phyloP scores from a whole-genome alignment of 495 filamentous ascomycete species.

The Podospora didyma region DNA sequence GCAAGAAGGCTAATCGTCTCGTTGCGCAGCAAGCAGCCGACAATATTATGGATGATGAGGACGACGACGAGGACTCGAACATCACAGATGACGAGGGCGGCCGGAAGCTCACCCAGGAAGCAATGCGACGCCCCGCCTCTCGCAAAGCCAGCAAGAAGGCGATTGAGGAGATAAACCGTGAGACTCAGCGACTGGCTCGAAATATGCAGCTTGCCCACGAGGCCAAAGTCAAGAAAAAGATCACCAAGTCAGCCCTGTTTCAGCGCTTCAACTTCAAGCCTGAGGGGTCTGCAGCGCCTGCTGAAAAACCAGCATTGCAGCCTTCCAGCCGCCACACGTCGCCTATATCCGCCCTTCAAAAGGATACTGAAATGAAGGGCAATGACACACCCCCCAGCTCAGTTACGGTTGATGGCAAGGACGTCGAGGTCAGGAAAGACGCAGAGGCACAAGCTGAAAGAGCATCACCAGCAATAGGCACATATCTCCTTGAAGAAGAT shows the following conservation, averaged over 20 bases:
- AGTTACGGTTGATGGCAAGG: conserved; percentile 31
- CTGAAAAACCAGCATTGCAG: conserved; percentile 12
- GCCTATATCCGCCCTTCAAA: conserved; percentile 16
- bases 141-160: conserved; percentile 95
- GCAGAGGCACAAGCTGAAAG: conserved; percentile 3
- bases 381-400: conserved; percentile 53
- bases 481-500: conserved; percentile 12
- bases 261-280: conserved; percentile 71
- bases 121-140: conserved; percentile 49
- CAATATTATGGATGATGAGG: conserved; percentile 22
- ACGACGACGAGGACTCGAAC: conserved; percentile 48
- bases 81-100: conserved; percentile 55
- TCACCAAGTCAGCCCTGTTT: conserved; percentile 79
- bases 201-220: conserved; percentile 91
- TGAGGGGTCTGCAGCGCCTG: conserved; percentile 29
- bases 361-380: conserved; percentile 38
- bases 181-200: conserved; percentile 86
- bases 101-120: conserved; percentile 57
- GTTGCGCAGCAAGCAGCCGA: conserved; percentile 25
- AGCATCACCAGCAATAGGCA: neutral
- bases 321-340: neutral
- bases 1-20: conserved; percentile 47
- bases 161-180: conserved; percentile 87
- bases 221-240: conserved; percentile 86
- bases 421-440: conserved; percentile 3